Evolutionary conservation across 441 rosid species (phyloP).

Genomic region (Arabidopsis lyrata): DNA sequence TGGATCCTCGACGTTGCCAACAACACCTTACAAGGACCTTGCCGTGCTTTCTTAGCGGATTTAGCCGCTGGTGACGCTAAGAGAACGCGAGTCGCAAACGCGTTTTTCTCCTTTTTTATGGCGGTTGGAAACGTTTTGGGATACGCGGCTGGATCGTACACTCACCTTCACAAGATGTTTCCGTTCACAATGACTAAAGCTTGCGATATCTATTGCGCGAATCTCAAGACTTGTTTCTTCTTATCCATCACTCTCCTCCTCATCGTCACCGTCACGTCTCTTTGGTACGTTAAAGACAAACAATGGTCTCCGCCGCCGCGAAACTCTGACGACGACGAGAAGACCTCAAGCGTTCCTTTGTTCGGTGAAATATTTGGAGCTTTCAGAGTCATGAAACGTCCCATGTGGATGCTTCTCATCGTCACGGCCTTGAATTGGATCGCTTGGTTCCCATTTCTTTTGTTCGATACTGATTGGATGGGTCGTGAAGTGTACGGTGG

Average conservation of each 20-base stretch:
- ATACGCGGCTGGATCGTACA: constrained; percentile 76
- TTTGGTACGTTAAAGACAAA: constrained; percentile 57
- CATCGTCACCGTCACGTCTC: constrained; percentile 49
- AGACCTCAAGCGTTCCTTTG: constrained; percentile 38
- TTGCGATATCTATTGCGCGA: constrained; percentile 86
- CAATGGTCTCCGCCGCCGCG: constrained; percentile 56
- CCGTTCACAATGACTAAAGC: constrained; percentile 75
- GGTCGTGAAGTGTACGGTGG: constrained; percentile 95
- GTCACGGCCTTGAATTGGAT: constrained; percentile 91
- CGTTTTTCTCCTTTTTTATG: constrained; percentile 84
- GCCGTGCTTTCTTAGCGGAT: constrained; percentile 89
- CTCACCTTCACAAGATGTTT: constrained; percentile 53
- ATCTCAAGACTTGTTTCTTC: constrained; percentile 83
- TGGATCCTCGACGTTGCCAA: constrained; percentile 97
- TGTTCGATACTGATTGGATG: constrained; percentile 97
- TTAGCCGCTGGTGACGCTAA: constrained; percentile 61
- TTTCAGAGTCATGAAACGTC: constrained; percentile 55
- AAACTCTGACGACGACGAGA: constrained; percentile 28
- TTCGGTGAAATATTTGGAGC: constrained; percentile 61
- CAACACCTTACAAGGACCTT: constrained; percentile 87
- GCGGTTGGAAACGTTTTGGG: constrained; percentile 91
- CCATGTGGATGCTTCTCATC: constrained; percentile 80
- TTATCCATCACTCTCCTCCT: constrained; percentile 67
- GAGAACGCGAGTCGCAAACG: constrained; percentile 68
- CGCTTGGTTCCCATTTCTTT: constrained; percentile 90